These are phyloP conservation scores for Saccharomyces uvarum DNA, from an alignment of 1,139 yeast genomes.

Conservation along the genomic window DNA sequence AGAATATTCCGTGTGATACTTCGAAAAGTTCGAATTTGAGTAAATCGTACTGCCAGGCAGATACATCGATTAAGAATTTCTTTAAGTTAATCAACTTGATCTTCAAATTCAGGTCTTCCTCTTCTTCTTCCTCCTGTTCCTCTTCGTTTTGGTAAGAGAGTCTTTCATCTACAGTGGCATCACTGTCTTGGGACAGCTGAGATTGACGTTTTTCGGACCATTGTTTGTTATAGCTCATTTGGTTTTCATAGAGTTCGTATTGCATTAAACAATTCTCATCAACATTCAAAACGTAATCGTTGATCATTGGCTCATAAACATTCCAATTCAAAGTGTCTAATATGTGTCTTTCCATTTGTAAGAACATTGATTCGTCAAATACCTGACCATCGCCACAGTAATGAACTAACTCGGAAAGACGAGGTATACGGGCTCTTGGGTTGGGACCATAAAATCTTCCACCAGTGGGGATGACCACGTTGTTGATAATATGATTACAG, in stretches of 20 bases:
- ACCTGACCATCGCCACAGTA: constrained; percentile 50
- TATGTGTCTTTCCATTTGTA: constrained; percentile 50
- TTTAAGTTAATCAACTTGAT: constrained; percentile 29
- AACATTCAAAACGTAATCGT: constrained; percentile 42
- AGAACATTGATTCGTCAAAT: constrained; percentile 53
- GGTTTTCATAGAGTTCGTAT: constrained; percentile 33
- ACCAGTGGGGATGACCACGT: constrained; percentile 41
- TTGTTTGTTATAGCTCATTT: constrained; percentile 26
- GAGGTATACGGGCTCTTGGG: constrained; percentile 57
- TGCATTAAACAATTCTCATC: constrained; percentile 37
- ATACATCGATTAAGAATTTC: constrained; percentile 28
- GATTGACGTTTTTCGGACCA: constrained; percentile 21
- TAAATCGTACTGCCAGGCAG: constrained; percentile 29
- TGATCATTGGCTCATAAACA: constrained; percentile 49
- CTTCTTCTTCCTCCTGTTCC: constrained; percentile 25
- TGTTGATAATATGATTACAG: constrained; percentile 57
- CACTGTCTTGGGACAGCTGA: constrained; percentile 25
- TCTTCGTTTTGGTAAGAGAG: constrained; percentile 6
- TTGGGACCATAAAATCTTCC: constrained; percentile 60
- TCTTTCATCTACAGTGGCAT: constrained; percentile 26
- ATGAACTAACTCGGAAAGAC: constrained; percentile 52
- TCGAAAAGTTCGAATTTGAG: constrained; percentile 29
- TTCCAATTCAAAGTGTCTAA: constrained; percentile 57
- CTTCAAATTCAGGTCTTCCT: constrained; percentile 24
- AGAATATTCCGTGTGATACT: constrained; percentile 27